Percentiles rank a stretch among this genome's conserved stretches.
These are phyloP conservation scores for Neophaeococcomyces aloes DNA, from an alignment of 2,329 filamentous ascomycete genomes.

Conservation along the genomic window DNA sequence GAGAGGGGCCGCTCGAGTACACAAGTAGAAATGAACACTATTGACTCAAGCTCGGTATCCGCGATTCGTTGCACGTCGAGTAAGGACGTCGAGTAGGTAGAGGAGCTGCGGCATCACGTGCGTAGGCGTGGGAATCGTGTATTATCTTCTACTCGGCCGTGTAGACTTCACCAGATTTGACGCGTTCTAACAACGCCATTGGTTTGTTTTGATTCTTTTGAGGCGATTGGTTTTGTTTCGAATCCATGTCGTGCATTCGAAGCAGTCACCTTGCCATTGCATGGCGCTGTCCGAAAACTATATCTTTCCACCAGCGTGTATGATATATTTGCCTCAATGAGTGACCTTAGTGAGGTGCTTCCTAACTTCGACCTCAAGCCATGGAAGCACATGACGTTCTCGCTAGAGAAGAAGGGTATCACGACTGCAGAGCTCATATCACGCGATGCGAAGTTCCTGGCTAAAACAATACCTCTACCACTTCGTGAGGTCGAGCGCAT, in stretches of 20 bases:
- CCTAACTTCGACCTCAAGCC: conserved; percentile 64
- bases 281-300: neutral
- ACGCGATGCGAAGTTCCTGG: conserved; percentile 70
- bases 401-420: conserved; percentile 66
- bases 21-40: no score
- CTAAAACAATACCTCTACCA: conserved; percentile 73
- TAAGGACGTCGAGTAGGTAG: no score
- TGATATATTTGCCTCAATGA: conserved; percentile 44
- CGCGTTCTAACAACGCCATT: no score
- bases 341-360: conserved; percentile 72
- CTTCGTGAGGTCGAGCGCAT: conserved; percentile 69
- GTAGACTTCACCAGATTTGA: no score
- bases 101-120: no score
- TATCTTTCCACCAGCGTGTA: neutral
- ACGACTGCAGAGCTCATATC: conserved; percentile 77
- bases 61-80: no score
- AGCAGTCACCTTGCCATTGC: neutral
- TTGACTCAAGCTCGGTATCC: no score
- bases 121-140: no score
- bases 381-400: conserved; percentile 65
- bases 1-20: no score
- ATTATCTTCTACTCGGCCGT: no score
- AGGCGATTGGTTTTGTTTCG: no score
- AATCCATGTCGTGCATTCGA: neutral
- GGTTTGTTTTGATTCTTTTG: no score